These are phyloP conservation scores for Pyrenophora teres DNA, from an alignment of 2,329 filamentous ascomycete genomes.

Conservation along the genomic window DNA sequence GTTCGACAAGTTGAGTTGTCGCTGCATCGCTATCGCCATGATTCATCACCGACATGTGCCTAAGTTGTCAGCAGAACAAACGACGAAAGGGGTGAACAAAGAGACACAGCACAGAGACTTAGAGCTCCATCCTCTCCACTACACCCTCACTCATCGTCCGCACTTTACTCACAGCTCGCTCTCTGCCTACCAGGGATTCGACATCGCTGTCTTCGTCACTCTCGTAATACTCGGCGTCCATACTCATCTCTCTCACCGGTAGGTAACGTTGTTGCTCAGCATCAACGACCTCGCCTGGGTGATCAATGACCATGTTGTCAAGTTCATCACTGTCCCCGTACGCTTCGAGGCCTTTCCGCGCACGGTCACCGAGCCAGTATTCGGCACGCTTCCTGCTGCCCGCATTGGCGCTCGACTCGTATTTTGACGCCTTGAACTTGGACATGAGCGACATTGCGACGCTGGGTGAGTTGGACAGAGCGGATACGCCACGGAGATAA, in stretches of 20 bases:
- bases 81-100: too few species aligned
- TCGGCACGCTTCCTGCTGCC: constrained; percentile 79
- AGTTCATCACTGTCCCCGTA: constrained; percentile 53
- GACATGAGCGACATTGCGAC: constrained; percentile 42
- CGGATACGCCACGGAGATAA: constrained; percentile 85
- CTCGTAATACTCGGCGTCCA: constrained; percentile 38
- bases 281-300: constrained; percentile 46
- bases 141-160: constrained; percentile 60
- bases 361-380: constrained; percentile 82
- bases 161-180: constrained; percentile 51
- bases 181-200: constrained; percentile 33
- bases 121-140: constrained; percentile 59
- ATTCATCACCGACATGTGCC: not conserved
- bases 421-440: constrained; percentile 50
- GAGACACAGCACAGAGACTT: not conserved
- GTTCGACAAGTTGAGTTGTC: constrained; percentile 3
- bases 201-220: constrained; percentile 43
- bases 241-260: constrained; percentile 37
- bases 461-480: constrained; percentile 67
- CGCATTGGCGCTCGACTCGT: constrained; percentile 54
- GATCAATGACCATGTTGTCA: constrained; percentile 47
- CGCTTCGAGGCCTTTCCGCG: constrained; percentile 52
- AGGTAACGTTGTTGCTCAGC: constrained; percentile 47
- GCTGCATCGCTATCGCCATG: not conserved
- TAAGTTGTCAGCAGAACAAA: not conserved